Evolutionary conservation across 192 early-diverging fungal species (phyloP).

Genomic region (Mortierella claussenii): DNA sequence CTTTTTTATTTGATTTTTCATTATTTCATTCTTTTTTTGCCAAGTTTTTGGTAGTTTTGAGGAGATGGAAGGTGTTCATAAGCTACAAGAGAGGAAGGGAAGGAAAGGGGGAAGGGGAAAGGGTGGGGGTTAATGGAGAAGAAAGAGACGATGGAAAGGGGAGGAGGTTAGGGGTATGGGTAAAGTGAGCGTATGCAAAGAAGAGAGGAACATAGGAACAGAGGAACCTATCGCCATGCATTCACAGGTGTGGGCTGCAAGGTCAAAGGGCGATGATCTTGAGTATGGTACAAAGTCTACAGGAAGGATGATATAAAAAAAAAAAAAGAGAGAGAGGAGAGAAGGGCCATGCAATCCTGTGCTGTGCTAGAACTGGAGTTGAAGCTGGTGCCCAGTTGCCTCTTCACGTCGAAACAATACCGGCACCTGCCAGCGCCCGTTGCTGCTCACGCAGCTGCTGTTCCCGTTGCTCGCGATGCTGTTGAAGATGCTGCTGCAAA

Average conservation of each 20-base stretch:
- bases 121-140: no score
- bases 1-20: no score
- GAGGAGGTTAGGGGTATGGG: background rate
- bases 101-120: background rate
- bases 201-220: background rate
- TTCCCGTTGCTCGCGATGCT: constrained; percentile 33
- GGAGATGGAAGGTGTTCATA: background rate
- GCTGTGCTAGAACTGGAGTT: no score
- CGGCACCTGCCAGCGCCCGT: constrained; percentile 2
- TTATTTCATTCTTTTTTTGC: background rate
- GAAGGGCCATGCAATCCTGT: no score
- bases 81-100: background rate
- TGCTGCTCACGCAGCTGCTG: constrained; percentile 20
- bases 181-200: background rate
- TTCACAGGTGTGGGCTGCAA: no score
- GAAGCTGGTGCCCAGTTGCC: no score
- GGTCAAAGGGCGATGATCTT: no score
- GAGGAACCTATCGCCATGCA: background rate
- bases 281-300: no score
- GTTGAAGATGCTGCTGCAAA: constrained; percentile 43
- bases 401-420: constrained; percentile 11
- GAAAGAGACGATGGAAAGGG: no score
- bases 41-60: background rate
- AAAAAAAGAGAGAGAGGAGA: no score
- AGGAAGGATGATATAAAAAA: no score